These are phyloP conservation scores for Lentinula sp. DNA, from an alignment of 768 basidiomycete species.

Conservation along the genomic window DNA sequence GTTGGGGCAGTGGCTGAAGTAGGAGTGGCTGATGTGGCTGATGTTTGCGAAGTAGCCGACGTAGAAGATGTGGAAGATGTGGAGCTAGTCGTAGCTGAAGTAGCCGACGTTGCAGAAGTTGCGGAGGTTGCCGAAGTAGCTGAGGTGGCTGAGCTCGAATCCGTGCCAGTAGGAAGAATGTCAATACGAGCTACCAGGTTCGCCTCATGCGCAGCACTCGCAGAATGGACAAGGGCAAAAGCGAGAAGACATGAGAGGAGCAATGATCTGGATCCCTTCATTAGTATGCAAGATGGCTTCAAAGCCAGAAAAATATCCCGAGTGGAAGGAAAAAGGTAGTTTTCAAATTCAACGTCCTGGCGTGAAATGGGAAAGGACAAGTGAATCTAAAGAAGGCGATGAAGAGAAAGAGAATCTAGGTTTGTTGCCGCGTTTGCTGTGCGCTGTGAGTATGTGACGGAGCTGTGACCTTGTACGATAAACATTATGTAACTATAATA, in stretches of 20 bases:
- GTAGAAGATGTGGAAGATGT: background rate
- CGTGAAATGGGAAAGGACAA: background rate
- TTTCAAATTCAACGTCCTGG: background rate
- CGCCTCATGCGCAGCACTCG: background rate
- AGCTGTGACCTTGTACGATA: background rate
- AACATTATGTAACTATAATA: background rate
- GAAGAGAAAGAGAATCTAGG: background rate
- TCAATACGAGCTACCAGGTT: background rate
- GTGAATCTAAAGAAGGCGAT: background rate
- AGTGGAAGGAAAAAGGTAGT: background rate
- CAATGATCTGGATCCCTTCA: slow-evolving; percentile 5
- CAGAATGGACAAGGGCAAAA: slow-evolving; percentile 1
- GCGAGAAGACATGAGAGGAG: slow-evolving; percentile 10
- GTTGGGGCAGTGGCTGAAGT: slow-evolving; percentile 2
- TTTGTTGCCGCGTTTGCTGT: background rate
- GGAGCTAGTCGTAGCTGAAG: background rate
- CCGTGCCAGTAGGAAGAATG: background rate
- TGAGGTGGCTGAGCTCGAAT: slow-evolving; percentile 5
- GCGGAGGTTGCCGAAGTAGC: background rate
- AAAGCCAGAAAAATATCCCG: background rate
- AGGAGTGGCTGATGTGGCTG: slow-evolving; percentile 2
- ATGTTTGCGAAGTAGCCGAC: background rate
- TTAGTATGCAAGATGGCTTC: slow-evolving; percentile 1
- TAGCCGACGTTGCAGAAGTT: background rate
- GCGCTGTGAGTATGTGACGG: background rate